Base-by-base conservation (phyloP, 2,329 filamentous ascomycete species). In the Talaromyces sp. region DNA sequence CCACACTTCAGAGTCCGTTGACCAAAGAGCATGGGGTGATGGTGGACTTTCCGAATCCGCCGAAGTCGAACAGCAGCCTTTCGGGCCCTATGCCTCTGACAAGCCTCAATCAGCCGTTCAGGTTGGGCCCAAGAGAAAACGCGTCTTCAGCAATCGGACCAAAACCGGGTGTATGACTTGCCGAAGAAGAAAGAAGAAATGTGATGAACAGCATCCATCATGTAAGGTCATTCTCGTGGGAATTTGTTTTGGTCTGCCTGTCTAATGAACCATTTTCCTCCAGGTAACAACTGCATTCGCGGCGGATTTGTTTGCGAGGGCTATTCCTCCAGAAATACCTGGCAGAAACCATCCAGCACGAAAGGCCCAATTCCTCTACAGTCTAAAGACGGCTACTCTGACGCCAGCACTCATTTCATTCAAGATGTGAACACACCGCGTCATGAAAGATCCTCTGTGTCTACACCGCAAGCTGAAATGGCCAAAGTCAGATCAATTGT, bases 161-260 rank as follows among this genome's bases (percentile, higher is more conserved):
- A 98, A 98, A 78, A 97, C 93, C 10, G 92, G 93, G 32, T 98
- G 93, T 74, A 86, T 96, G 76, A 98, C 93, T 6, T 98, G 93
- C 73, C 84, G 93, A 62, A 86, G 86, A 71, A 85, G 93, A 62
- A 98, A 98, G 83, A 98, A 98, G 86, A 98, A 98, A 77, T 98
- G 95, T 71, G 93, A 98, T 72, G 95, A 98, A 79, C 85, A 84
- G 58, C 96, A 96, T 74, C 95, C 95, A 27, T 87, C 91, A 75
- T 98, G 95, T 96, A 81, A 82, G 89, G 75, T 55, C 58, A 55
- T 24, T 58, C 35, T 29, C 35, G 29, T 31, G 62, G 8, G 59
- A 59, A 19, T 56, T 55, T 58, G 56, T 38, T 32, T 53, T 58
- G 60, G 55, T 60, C 56, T 66, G 31, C 62, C 56, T 58, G 43